Conservation (phyloP, 2,329 filamentous ascomycete species). For the Ascochyta lentis region DNA sequence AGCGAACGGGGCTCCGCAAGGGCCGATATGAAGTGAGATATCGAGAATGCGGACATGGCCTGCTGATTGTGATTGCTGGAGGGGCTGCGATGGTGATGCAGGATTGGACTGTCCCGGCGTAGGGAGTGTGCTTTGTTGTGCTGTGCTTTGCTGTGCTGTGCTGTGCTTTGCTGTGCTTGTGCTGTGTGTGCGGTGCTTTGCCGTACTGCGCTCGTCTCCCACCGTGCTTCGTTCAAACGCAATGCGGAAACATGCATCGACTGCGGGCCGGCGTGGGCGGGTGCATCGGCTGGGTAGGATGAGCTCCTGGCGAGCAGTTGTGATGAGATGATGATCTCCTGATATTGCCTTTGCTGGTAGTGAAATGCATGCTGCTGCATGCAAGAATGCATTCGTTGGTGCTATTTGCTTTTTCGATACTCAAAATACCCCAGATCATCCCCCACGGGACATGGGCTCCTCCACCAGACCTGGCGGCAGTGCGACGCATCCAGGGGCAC, state of each 20-base stretch:
- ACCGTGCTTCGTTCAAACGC: conserved; percentile 22
- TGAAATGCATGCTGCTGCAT: conserved; percentile 4
- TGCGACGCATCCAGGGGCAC: conserved; percentile 29
- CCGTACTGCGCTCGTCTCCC: conserved; percentile 13
- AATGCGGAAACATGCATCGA: conserved; percentile 25
- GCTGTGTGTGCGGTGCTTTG: background rate
- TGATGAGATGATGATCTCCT: conserved; percentile 26
- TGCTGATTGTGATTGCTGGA: conserved; percentile 2
- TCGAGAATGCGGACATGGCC: conserved; percentile 23
- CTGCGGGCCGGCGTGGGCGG: conserved; percentile 28
- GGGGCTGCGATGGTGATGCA: background rate
- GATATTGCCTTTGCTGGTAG: conserved; percentile 11
- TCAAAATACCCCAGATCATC: conserved; percentile 30
- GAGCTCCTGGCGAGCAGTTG: conserved; percentile 20
- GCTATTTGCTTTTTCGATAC: conserved; percentile 24
- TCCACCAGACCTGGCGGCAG: conserved; percentile 24
- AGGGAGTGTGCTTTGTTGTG: conserved; percentile 10
- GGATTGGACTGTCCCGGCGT: background rate
- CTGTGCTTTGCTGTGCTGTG: conserved; percentile 3
- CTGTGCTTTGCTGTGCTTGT: conserved; percentile 1
- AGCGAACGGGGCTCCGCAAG: conserved; percentile 32
- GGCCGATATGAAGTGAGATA: conserved; percentile 26
- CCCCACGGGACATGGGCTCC: conserved; percentile 24
- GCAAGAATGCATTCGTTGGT: conserved; percentile 16
- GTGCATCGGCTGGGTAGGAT: conserved; percentile 13